These are phyloP conservation scores for Thuidium tamariscinum DNA, from an alignment of 225 moss, liverwort and hornwort species.

Conservation along the genomic window DNA sequence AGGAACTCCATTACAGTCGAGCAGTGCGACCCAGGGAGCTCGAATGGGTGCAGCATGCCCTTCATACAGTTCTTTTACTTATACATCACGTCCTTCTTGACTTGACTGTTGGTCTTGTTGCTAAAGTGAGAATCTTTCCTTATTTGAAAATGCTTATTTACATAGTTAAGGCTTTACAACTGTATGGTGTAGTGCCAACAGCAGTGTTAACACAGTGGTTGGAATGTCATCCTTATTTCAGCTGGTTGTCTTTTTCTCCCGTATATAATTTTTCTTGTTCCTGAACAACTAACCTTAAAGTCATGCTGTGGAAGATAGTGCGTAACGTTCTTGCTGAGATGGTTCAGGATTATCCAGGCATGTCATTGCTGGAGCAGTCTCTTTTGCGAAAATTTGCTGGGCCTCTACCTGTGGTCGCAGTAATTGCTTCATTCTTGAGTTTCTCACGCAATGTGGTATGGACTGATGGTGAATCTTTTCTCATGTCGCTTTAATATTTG, in stretches of 20 bases:
- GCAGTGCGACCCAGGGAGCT: slow-evolving; percentile 75
- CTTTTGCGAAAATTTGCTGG: slow-evolving; percentile 77
- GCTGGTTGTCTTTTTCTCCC: background rate
- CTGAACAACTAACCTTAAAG: background rate
- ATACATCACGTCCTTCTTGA: slow-evolving; percentile 77
- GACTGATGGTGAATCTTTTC: background rate
- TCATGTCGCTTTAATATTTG: background rate
- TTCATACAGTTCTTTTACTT: slow-evolving; percentile 64
- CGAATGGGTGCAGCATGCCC: slow-evolving; percentile 81
- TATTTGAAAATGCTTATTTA: background rate
- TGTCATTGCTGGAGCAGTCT: slow-evolving; percentile 69
- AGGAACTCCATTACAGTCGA: slow-evolving; percentile 83
- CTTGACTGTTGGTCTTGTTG: slow-evolving; percentile 46
- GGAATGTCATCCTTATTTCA: background rate
- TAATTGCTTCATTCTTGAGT: slow-evolving; percentile 70
- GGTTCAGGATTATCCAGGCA: slow-evolving; percentile 67
- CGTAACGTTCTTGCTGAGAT: background rate
- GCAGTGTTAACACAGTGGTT: background rate
- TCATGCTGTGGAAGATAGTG: background rate
- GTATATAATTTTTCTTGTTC: background rate
- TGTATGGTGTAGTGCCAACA: background rate
- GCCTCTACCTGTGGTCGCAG: slow-evolving; percentile 69
- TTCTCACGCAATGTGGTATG: slow-evolving; percentile 69
- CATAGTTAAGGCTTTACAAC: background rate
- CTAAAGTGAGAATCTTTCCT: slow-evolving; percentile 45